phyloP scores from a whole-genome alignment of 345 rosid genomes.

The Firmiana major region DNA sequence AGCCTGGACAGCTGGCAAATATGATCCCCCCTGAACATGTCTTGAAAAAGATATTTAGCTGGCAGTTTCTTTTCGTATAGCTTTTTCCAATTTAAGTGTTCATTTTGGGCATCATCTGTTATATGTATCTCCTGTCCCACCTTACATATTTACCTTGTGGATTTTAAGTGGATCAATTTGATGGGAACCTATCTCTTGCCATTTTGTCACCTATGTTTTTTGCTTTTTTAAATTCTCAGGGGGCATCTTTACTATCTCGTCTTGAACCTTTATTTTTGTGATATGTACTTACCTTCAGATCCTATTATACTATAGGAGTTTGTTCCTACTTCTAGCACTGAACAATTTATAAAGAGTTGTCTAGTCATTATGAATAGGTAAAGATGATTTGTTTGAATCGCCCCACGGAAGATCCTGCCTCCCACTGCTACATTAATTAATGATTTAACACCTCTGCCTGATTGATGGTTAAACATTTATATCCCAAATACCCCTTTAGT shows the following conservation, averaged over 20 bases:
- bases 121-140: background rate
- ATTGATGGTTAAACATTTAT: background rate
- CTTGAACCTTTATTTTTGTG: background rate
- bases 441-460: background rate
- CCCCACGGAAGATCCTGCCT: background rate
- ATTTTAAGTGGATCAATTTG: background rate
- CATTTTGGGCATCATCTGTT: background rate
- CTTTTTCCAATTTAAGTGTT: background rate
- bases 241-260: background rate
- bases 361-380: background rate
- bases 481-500: background rate
- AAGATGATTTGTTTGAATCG: background rate
- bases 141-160: background rate
- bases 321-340: background rate
- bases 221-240: background rate
- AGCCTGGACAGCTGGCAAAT: background rate
- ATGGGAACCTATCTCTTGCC: background rate
- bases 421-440: background rate
- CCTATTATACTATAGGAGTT: background rate
- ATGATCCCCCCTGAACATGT: background rate
- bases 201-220: background rate
- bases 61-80: background rate
- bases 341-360: background rate
- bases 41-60: background rate
- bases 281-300: background rate